Evolutionary conservation across 2,329 filamentous ascomycete species (phyloP).

Genomic region (Dactylonectria macrodidyma): DNA sequence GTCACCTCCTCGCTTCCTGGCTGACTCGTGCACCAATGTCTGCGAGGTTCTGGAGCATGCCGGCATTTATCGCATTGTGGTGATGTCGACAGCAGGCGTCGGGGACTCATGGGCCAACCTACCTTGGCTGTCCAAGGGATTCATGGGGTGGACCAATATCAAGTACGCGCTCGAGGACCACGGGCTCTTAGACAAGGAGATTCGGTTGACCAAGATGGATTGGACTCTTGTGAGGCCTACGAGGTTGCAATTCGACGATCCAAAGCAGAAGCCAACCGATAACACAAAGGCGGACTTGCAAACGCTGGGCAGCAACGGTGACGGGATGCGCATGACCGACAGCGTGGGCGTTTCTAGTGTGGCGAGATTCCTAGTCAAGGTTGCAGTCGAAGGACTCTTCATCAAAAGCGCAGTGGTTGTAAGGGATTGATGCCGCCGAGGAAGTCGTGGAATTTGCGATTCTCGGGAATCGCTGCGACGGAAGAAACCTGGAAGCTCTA

Average conservation of each 20-base stretch:
- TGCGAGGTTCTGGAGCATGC: slow-evolving; percentile 52
- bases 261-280: slow-evolving; percentile 32
- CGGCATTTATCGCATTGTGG: slow-evolving; percentile 51
- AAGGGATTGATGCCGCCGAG: slow-evolving; percentile 22
- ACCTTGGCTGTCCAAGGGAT: slow-evolving; percentile 52
- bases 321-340: slow-evolving; percentile 51
- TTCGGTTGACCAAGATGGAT: slow-evolving; percentile 51
- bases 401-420: slow-evolving; percentile 40
- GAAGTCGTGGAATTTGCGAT: background rate
- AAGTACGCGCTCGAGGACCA: slow-evolving; percentile 58
- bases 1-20: slow-evolving; percentile 56
- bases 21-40: slow-evolving; percentile 54
- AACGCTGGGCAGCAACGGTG: slow-evolving; percentile 49
- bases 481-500: too few relatives aligned
- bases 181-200: slow-evolving; percentile 54
- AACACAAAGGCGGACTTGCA: slow-evolving; percentile 35
- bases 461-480: background rate
- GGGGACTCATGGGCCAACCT: slow-evolving; percentile 56
- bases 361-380: slow-evolving; percentile 53
- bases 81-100: slow-evolving; percentile 58
- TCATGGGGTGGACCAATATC: slow-evolving; percentile 57
- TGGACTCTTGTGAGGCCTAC: slow-evolving; percentile 55
- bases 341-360: slow-evolving; percentile 47
- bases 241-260: slow-evolving; percentile 51
- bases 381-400: slow-evolving; percentile 47